Conservation (phyloP, 2,329 filamentous ascomycete species). For the Dryadomyces quercus-mongolicae region DNA sequence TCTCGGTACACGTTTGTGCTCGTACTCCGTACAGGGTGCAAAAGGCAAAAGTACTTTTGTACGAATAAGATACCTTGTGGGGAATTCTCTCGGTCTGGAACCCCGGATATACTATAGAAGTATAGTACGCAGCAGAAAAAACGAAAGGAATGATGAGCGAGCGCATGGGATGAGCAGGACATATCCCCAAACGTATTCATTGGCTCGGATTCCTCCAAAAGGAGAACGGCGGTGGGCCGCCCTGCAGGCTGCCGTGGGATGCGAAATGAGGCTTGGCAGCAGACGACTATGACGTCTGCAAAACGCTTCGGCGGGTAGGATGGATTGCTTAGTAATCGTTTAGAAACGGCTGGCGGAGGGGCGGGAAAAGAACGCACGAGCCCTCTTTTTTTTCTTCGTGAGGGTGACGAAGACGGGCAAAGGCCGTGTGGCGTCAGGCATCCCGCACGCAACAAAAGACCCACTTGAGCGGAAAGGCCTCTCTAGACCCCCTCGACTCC, state of each 20-base stretch:
- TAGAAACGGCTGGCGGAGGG: too few species aligned
- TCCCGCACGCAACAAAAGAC: too few species aligned
- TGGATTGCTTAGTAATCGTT: too few species aligned
- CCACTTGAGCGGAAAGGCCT: too few species aligned
- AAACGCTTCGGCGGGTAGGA: background rate
- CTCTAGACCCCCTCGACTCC: too few species aligned
- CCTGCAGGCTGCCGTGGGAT: background rate
- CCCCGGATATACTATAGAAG: background rate
- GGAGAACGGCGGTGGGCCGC: background rate
- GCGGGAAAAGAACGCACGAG: too few species aligned
- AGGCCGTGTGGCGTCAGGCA: too few species aligned
- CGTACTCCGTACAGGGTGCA: background rate
- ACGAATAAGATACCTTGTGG: too few species aligned
- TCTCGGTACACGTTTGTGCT: too few species aligned
- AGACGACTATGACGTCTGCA: background rate
- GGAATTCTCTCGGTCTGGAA: background rate
- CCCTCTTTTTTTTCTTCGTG: too few species aligned
- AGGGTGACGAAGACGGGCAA: too few species aligned
- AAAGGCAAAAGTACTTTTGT: too few species aligned
- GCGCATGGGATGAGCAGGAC: background rate
- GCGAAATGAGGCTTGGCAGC: background rate
- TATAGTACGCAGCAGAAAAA: background rate
- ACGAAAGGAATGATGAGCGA: background rate
- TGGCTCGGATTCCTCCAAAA: background rate
- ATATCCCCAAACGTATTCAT: background rate